Base-by-base conservation (phyloP, 1,139 yeast genomes). In the Geotrichum restrictum region DNA sequence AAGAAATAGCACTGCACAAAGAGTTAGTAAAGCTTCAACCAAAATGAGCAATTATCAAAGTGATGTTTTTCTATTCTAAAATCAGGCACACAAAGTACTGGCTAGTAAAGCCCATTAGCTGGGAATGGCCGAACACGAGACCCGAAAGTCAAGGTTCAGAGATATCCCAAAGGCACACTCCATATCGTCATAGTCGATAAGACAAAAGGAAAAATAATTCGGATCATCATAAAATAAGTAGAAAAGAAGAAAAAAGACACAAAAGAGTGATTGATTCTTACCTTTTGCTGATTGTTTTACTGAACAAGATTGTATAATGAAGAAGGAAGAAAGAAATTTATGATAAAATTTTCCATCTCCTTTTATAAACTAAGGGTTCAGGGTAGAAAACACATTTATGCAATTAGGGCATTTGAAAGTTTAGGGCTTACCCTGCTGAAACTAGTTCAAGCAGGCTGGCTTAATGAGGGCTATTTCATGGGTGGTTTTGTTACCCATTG, bases 161-260 rank as follows among this genome's bases (percentile, higher is more conserved):
- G 43, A 24, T 24, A 42, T n/a, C 49, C 57, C 59, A 59, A 56
- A 69, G 72, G 78, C 85, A 72, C 74, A 81, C 82, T 74, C 80
- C 80, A 83, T 82, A 84, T 83, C 88, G 83, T 82, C 91, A 83
- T 79, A 80, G 88, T 83, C 91, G 88, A 79, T 71, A 80, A 85
- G 78, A 88, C 77, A 82, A 78, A 81, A 85, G 87, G 83, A 82
- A 82, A 86, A 82, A 81, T 83, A 62, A 57, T 68, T 66, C 62
- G 59, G 49, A 55, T 64, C 69, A 66, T 65, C 69, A 64, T 59
- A 29, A 56, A 48, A n/a, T 45, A 37, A 47, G 45, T 27, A 48
- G 21, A 42, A 34, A 14, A 33, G 31, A 10, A 11, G 18, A n/a
- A 5, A 32, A 18, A 11, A 10, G 18, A 7, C 38, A n/a, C 13